phyloP scores from a whole-genome alignment of 2,329 filamentous ascomycete genomes.

The Nemania abortiva region DNA sequence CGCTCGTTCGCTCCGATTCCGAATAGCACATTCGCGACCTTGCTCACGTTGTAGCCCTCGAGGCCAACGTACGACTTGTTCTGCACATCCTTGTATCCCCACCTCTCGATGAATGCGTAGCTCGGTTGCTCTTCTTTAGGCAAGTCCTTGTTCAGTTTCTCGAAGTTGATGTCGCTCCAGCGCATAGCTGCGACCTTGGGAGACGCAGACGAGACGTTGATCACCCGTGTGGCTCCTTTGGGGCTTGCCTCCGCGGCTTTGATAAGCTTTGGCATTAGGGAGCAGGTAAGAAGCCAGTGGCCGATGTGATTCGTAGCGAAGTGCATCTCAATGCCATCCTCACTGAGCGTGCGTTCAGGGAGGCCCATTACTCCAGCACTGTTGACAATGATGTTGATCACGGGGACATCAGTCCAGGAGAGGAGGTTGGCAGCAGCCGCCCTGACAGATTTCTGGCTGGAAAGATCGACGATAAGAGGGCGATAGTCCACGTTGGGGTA shows the following conservation, averaged over 20 bases:
- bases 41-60: conserved; percentile 53
- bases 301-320: conserved; percentile 61
- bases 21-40: conserved; percentile 54
- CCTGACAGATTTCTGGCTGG: conserved; percentile 53
- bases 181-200: conserved; percentile 46
- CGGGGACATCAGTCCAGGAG: conserved; percentile 51
- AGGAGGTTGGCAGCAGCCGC: conserved; percentile 52
- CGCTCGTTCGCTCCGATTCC: conserved; percentile 45
- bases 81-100: conserved; percentile 43
- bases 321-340: conserved; percentile 59
- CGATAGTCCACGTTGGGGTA: conserved; percentile 50
- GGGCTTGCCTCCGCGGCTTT: conserved; percentile 45
- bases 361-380: conserved; percentile 59
- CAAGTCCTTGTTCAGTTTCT: conserved; percentile 51
- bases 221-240: conserved; percentile 51
- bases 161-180: conserved; percentile 54
- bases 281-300: conserved; percentile 61
- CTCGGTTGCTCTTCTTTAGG: conserved; percentile 51
- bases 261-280: conserved; percentile 59
- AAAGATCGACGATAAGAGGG: conserved; percentile 55
- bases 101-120: conserved; percentile 42
- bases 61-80: conserved; percentile 50
- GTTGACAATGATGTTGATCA: conserved; percentile 58
- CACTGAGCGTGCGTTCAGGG: conserved; percentile 51
- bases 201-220: conserved; percentile 56